Percentiles rank a stretch among this genome's conserved stretches.
Evolutionary conservation across 2,329 filamentous ascomycete species (phyloP).

Genomic region (Colletotrichum zoysiae): DNA sequence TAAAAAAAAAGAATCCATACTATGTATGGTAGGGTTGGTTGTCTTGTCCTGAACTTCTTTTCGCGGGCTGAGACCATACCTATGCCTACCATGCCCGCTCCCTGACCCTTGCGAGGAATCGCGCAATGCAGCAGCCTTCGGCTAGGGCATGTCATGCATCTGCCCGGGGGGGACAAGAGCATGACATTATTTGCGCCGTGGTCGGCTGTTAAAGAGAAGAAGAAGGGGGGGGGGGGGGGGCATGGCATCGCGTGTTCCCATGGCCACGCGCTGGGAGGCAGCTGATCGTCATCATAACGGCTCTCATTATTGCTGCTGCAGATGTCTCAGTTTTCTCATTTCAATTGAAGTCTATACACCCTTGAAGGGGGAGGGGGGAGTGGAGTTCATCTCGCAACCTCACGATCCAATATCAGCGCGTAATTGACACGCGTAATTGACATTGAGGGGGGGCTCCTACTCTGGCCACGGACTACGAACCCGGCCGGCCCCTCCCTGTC

Average conservation of each 20-base stretch:
- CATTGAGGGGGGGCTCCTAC: neutral
- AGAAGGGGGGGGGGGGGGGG: too few species aligned
- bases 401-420: slow-evolving; percentile 16
- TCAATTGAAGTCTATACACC: neutral
- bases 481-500: too few species aligned
- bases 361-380: neutral
- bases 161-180: neutral
- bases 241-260: slow-evolving; percentile 4
- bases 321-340: slow-evolving; percentile 36
- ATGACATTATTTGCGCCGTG: neutral
- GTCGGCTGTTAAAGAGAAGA: neutral
- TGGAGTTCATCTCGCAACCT: slow-evolving; percentile 36
- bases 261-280: slow-evolving; percentile 6
- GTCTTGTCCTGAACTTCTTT: neutral
- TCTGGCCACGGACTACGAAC: too few species aligned
- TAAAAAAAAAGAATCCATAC: neutral
- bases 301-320: slow-evolving; percentile 22
- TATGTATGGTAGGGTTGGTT: neutral
- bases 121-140: slow-evolving; percentile 11
- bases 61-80: neutral
- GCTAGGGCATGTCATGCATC: slow-evolving; percentile 7
- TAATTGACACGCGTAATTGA: neutral
- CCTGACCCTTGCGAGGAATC: neutral
- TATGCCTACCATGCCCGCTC: too few species aligned
- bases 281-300: slow-evolving; percentile 25